Evolutionary conservation across 2,329 filamentous ascomycete species (phyloP), one percentile per base, ranked within the genome.

Genomic region (Onygenales sp.): DNA sequence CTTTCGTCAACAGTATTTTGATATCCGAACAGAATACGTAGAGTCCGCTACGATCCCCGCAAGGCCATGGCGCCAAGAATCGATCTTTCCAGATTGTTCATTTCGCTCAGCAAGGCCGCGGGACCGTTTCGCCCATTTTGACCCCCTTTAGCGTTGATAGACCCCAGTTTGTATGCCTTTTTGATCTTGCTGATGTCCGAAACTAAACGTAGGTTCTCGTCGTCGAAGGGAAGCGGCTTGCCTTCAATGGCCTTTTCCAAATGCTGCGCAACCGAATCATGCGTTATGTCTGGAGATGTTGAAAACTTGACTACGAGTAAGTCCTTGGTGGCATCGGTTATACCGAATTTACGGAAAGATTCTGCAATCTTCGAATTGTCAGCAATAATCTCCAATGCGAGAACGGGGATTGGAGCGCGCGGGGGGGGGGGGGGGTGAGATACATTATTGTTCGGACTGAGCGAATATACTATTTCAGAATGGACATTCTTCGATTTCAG

Each of bases 101-200:
- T 27, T 41, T 17, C 44, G 38, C 36, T 45, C 42, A 31, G 10
- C n/a, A 33, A 11, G 46, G 53, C 6, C 27, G 46, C 17, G 14
- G 36, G 5, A 38, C 33, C n/a, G 55, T 27, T 27, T 3, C 10
- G 35, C 6, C n/a, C 51, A 41, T 53, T 53, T 9, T 53, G 38
- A 10, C 57, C 59, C 42, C 59, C 63, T 38, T 57, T 70, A 59
- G 75, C 78, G 46, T 73, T 70, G n/a, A 81, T 66, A 7, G 78
- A 75, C 57, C 86, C 86, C 33, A 96, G 72, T 68, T 95, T 95
- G 71, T 96, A 96, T 58, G 88, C 83, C 72, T 95, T 96, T 64
- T 81, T 82, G 35, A 96, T 80, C 64, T 83, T 85, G 21, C 74
- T 67, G 61, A 86, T 67, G 65, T 95, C 88, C 2, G 84, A 80